Conservation (phyloP, 2,329 filamentous ascomycete species). For the Pseudopyricularia javanii region DNA sequence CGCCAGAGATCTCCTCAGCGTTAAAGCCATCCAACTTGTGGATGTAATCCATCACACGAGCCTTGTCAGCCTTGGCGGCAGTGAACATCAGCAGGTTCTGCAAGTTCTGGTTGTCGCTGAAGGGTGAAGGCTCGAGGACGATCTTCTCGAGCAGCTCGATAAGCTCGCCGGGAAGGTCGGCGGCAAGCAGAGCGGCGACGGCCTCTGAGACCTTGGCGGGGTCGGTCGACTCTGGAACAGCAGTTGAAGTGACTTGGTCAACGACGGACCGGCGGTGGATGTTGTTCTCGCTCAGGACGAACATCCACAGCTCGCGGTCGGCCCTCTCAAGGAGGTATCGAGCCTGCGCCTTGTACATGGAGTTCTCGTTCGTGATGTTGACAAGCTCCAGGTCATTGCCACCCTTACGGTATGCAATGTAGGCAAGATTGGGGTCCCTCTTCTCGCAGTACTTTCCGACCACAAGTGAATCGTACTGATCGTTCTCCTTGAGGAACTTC, state of each 20-base stretch:
- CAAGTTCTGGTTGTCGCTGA: conserved; percentile 92
- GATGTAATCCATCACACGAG: conserved; percentile 91
- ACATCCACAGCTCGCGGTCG: conserved; percentile 84
- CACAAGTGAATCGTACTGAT: conserved; percentile 82
- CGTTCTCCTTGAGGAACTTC: conserved; percentile 94
- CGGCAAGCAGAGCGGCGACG: conserved; percentile 82
- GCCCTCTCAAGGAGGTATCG: conserved; percentile 87
- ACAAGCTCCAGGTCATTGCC: conserved; percentile 96
- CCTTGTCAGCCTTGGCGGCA: conserved; percentile 91
- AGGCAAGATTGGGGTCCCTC: conserved; percentile 89
- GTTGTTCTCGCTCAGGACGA: conserved; percentile 92
- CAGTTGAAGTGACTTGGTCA: conserved; percentile 91
- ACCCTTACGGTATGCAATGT: conserved; percentile 90
- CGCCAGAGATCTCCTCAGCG: conserved; percentile 80
- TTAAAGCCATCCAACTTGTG: conserved; percentile 82
- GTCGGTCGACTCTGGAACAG: conserved; percentile 84
- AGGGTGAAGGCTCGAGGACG: conserved; percentile 95
- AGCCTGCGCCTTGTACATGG: conserved; percentile 98
- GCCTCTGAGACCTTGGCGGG: conserved; percentile 91
- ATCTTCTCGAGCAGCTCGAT: conserved; percentile 99
- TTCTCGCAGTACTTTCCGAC: conserved; percentile 99
- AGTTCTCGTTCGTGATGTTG: conserved; percentile 96
- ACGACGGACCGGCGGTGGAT: conserved; percentile 86
- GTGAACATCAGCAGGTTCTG: conserved; percentile 96
- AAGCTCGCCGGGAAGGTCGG: conserved; percentile 82